Evolutionary conservation across 306 rosid species (phyloP), one percentile per base, ranked within the genome.

Genomic region (Vigna trinervia): DNA sequence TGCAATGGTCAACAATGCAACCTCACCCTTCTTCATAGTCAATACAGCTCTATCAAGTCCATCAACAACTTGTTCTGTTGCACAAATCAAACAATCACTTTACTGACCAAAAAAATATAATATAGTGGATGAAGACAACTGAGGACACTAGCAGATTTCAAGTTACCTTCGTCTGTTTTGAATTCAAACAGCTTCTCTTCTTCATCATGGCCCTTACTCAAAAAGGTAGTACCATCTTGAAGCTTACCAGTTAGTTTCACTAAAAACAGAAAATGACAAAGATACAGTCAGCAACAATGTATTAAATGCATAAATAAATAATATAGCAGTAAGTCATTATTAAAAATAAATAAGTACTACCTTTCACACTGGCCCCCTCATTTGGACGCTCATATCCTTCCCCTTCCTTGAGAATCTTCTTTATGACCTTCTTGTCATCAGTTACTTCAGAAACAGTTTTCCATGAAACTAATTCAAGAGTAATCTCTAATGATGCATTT

Each of bases 21-120:
- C 84, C 84, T 96, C 99, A 78, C 99, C 98, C 80, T 89, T 95
- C 85, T 92, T 95, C 99, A 95, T 95, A 47, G 94, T 89, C 74
- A 80, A 8, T 41, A 91, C 90, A 66, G 94, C 97, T 83, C 82
- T 88, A 78, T 95, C 99, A 8, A 95, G 90, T 63, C 99, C 99
- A 22, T 90, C 97, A 77, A 92, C 84, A 57, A 89, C 99, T 91
- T 91, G 92, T 87, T 92, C 98, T 95, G 83, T 53, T 68, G 14
- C 67, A 84, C 32, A 71, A n/a, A 67, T 61, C 17, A 70, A 74
- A 60, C 38, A 73, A 66, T 73, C 53, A 23, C n/a, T 39, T 23
- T 4, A 72, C 5, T 43, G 39, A 20, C 20, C 34, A 54, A 6
- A 41, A 30, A 20, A 63, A 12, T 3, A 73, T 4, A 26, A 1